phyloP scores from a whole-genome alignment of 768 basidiomycete genomes.

The Boletus reticuloceps region DNA sequence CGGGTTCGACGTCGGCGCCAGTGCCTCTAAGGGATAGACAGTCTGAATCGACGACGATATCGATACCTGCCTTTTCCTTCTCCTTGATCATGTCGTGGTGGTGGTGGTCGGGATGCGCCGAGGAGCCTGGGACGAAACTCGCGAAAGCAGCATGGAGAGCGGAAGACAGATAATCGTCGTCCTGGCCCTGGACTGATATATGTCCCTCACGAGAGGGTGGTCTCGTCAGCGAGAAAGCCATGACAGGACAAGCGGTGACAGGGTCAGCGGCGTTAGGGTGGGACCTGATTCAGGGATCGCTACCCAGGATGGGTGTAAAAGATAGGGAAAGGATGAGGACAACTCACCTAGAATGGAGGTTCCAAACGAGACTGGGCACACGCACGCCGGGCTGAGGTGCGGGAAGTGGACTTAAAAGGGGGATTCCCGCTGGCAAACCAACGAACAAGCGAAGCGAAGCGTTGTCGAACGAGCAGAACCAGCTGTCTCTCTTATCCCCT shows the following conservation, averaged over 20 bases:
- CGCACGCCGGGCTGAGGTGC: neutral
- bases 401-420: neutral
- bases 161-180: conserved; percentile 35
- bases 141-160: conserved; percentile 40
- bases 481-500: conserved; percentile 8
- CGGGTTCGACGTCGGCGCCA: conserved; percentile 81
- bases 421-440: neutral
- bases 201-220: conserved; percentile 23
- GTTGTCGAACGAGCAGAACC: neutral
- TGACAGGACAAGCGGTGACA: conserved; percentile 18
- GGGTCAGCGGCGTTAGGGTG: conserved; percentile 5
- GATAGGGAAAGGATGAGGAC: neutral
- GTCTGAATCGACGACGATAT: conserved; percentile 74
- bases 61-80: conserved; percentile 55
- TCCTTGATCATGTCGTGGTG: conserved; percentile 43
- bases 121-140: conserved; percentile 23
- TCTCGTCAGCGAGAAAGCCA: conserved; percentile 36
- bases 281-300: conserved; percentile 1
- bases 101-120: conserved; percentile 21
- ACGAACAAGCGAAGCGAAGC: neutral
- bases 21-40: conserved; percentile 72
- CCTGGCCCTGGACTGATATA: conserved; percentile 25
- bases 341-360: conserved; percentile 3
- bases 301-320: conserved; percentile 1
- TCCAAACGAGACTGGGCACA: conserved; percentile 5